Evolutionary conservation across 768 basidiomycete species (phyloP), one percentile per base, ranked within the genome.

Genomic region (Psilocybe cyanescens): DNA sequence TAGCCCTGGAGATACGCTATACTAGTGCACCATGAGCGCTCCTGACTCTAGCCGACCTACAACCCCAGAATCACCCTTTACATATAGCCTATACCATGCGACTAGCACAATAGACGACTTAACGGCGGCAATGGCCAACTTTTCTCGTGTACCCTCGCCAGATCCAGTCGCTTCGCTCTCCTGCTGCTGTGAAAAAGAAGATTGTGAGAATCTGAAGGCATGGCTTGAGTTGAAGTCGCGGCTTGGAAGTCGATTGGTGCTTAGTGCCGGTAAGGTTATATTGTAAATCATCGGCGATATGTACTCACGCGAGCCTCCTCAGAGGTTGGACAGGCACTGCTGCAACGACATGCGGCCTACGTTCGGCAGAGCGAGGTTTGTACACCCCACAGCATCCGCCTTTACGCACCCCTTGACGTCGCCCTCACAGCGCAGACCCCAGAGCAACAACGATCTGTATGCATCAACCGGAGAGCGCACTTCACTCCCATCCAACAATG

Each of bases 271-370:
- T 95, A 69, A 68, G 90, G 80, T 35, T 53, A 59, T 35, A 17
- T 24, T 17, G 31, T 19, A 16, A 17, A 31, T 55, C 45, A n/a
- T 44, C 3, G 24, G 8, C 11, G 14, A 8, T 3, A 44, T 58
- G 54, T 45, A 55, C 33, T 68, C 29, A 65, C 29, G 29, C 16
- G 8, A 39, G 16, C n/a, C n/a, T 41, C n/a, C 29, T 17, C 53
- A 94, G 94, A 96, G 81, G 89, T 97, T 30, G 95, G 95, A 11
- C 92, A 95, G 73, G 95, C 95, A 3, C 76, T 97, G 50, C 74
- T 97, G 51, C 87, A 91, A 69, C 80, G 89, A 61, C 94, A 96
- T 71, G 95, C 96, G 76, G 91, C 90, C 3, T 93, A 92, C 73
- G 86, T 94, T 30, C 85, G 88, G 51, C 82, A 83, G 68, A 85